Conservation (phyloP, 2,329 filamentous ascomycete genomes). For the Apiospora koreana region DNA sequence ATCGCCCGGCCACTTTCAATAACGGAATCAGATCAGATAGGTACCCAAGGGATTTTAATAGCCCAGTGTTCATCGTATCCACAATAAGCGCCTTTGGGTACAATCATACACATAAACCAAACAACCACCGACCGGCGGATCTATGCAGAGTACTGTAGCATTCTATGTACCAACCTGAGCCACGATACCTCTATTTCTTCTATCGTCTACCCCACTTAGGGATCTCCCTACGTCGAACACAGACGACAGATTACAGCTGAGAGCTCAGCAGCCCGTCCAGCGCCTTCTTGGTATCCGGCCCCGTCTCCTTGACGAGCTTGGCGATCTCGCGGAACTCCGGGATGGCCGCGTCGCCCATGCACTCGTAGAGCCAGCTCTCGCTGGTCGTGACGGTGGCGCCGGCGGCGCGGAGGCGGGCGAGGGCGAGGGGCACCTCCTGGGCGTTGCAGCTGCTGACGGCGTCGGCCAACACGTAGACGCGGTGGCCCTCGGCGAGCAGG, state of each 20-base stretch:
- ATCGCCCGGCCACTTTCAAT: too few relatives aligned
- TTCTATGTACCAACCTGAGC: background rate
- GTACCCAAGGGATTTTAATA: background rate
- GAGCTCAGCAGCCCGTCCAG: slow-evolving; percentile 64
- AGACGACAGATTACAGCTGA: slow-evolving; percentile 51
- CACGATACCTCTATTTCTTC: background rate
- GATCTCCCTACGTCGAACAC: too few relatives aligned
- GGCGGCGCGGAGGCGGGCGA: slow-evolving; percentile 73
- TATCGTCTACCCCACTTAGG: too few relatives aligned
- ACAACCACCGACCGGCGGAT: background rate
- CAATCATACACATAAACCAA: background rate
- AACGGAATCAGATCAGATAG: background rate
- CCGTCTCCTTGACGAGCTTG: slow-evolving; percentile 75
- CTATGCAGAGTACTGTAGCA: background rate
- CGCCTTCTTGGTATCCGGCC: slow-evolving; percentile 67
- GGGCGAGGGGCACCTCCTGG: slow-evolving; percentile 77
- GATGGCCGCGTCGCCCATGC: slow-evolving; percentile 77
- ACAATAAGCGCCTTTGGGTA: background rate
- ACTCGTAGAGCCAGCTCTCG: slow-evolving; percentile 89
- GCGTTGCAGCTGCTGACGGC: slow-evolving; percentile 85
- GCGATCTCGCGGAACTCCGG: slow-evolving; percentile 74
- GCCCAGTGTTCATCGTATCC: background rate
- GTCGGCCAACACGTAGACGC: slow-evolving; percentile 85
- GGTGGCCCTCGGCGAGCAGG: slow-evolving; percentile 71
- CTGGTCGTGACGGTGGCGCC: slow-evolving; percentile 82